Percentiles rank a stretch among this genome's conserved stretches.
Evolutionary conservation across 108 stramenopile genomes (phyloP).

Genomic region (Stephanodiscus triporus): DNA sequence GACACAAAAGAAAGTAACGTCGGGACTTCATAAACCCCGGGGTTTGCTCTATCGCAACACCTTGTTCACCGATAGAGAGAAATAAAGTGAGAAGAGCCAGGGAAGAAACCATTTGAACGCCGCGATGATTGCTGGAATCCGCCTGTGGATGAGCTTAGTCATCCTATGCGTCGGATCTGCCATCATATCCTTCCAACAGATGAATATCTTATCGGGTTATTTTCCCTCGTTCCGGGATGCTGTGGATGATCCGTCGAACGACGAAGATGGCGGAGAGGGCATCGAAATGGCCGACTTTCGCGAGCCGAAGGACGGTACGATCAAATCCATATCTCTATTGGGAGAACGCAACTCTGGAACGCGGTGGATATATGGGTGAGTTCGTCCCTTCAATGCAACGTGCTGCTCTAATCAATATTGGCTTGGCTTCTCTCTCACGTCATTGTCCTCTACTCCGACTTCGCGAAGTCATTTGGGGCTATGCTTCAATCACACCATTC

Average conservation of each 20-base stretch:
- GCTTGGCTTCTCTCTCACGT: neutral
- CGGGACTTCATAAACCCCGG: no score
- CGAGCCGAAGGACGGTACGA: conserved; percentile 42
- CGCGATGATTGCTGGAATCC: no score
- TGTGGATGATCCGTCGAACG: neutral
- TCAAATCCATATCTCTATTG: conserved; percentile 64
- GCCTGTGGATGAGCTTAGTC: no score
- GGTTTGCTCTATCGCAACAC: no score
- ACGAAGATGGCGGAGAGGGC: conserved; percentile 2
- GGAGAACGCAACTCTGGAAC: conserved; percentile 90
- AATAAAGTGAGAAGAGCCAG: no score
- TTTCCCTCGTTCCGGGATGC: no score
- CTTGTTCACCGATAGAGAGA: no score
- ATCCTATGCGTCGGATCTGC: no score
- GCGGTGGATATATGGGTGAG: conserved; percentile 83
- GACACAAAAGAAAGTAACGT: no score
- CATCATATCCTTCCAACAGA: no score
- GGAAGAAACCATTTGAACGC: no score
- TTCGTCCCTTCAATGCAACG: conserved; percentile 2
- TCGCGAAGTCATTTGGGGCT: conserved; percentile 50
- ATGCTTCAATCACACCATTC: conserved; percentile 66
- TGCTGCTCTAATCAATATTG: neutral
- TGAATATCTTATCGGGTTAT: no score
- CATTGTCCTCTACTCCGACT: neutral
- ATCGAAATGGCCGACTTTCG: neutral